Percentiles rank a stretch among this genome's conserved stretches.
These are phyloP conservation scores for Halophytophthora polymorphica DNA, from an alignment of 352 stramenopile genomes.

Conservation along the genomic window DNA sequence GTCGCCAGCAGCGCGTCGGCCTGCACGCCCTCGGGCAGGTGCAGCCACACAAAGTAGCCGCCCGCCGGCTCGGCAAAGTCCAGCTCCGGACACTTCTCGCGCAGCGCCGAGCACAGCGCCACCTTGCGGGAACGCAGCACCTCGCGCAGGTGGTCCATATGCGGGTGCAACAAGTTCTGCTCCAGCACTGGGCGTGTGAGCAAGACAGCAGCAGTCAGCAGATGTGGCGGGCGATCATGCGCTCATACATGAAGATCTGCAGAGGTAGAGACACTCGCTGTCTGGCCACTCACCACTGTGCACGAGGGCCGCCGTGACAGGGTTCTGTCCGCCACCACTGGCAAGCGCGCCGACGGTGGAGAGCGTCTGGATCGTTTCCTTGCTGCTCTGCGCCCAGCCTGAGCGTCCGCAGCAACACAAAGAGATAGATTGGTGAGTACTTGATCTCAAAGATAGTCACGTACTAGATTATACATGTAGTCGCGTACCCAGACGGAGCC, in stretches of 20 bases:
- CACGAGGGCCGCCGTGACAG: constrained; percentile 83
- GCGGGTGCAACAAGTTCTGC: constrained; percentile 38
- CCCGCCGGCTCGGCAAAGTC: constrained; percentile 61
- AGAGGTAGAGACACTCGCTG: constrained; percentile 9
- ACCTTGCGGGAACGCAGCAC: constrained; percentile 44
- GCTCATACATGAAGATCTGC: not conserved
- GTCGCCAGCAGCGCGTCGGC: constrained; percentile 48
- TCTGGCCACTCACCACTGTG: constrained; percentile 46
- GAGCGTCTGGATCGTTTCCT: constrained; percentile 55
- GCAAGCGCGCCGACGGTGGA: constrained; percentile 78
- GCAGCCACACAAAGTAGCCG: constrained; percentile 85
- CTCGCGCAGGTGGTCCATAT: constrained; percentile 43
- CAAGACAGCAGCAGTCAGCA: constrained; percentile 21
- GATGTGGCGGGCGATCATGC: constrained; percentile 30
- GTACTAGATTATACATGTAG: too few relatives aligned
- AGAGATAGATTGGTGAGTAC: not conserved
- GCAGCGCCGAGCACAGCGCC: constrained; percentile 46
- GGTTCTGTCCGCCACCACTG: constrained; percentile 89
- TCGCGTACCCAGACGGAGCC: constrained; percentile 80
- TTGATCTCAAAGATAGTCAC: too few relatives aligned
- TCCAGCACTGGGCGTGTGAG: constrained; percentile 42
- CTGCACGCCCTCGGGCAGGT: constrained; percentile 49
- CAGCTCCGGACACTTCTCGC: constrained; percentile 34
- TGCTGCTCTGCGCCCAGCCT: constrained; percentile 68
- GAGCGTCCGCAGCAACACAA: not conserved